Percentiles rank a stretch among this genome's conserved stretches.
phyloP scores from a whole-genome alignment of 2,329 filamentous ascomycete species.

The Hirsutella minnesotensis region DNA sequence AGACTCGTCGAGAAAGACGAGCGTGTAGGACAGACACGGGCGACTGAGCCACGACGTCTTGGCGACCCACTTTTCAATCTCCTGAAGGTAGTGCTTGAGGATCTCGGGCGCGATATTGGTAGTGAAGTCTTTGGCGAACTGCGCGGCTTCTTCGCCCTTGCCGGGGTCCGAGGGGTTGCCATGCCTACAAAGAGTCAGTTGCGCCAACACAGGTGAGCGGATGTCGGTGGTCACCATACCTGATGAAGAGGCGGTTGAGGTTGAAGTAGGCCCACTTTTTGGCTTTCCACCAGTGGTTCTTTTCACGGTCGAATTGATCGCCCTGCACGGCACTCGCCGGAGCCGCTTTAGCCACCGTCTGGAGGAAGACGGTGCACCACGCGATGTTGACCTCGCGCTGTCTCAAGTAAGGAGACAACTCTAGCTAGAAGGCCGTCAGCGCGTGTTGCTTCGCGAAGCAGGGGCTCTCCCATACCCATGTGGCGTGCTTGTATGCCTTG shows the following conservation, averaged over 20 bases:
- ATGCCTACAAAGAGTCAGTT: constrained; percentile 45
- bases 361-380: constrained; percentile 93
- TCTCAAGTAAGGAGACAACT: constrained; percentile 67
- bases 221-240: constrained; percentile 36
- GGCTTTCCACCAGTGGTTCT: constrained; percentile 98
- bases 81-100: constrained; percentile 81
- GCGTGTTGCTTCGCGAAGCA: not conserved
- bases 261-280: constrained; percentile 99
- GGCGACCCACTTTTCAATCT: constrained; percentile 96
- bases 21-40: constrained; percentile 81
- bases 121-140: constrained; percentile 85
- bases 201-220: no score
- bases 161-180: constrained; percentile 72
- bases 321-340: constrained; percentile 77
- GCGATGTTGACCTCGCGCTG: constrained; percentile 76
- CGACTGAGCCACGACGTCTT: constrained; percentile 93
- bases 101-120: constrained; percentile 90
- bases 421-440: constrained; percentile 49
- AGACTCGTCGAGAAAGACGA: constrained; percentile 93
- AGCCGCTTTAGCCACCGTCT: constrained; percentile 74
- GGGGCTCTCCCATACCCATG: constrained; percentile 51
- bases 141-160: constrained; percentile 63
- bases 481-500: constrained; percentile 97
- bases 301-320: constrained; percentile 72
- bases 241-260: constrained; percentile 86